Percentiles rank a stretch among this genome's conserved stretches.
Conservation (phyloP, 2,329 filamentous ascomycete species). For the Periglandula ipomoeae region DNA sequence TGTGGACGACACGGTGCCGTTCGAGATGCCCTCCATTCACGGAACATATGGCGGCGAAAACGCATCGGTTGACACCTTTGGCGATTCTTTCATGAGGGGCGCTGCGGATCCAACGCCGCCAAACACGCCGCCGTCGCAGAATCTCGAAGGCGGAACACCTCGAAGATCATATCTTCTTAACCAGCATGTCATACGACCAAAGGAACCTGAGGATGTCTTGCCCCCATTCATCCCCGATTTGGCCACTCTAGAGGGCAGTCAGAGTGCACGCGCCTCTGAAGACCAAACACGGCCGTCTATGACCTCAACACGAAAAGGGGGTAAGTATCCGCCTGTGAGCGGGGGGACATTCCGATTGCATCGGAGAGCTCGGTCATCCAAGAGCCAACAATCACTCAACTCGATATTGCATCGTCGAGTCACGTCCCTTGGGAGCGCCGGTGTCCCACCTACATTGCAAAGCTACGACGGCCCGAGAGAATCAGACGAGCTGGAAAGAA, state of each 20-base stretch:
- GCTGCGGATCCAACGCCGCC: constrained; percentile 50
- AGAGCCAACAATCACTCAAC: constrained; percentile 38
- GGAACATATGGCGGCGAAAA: constrained; percentile 34
- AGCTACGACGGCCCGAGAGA: constrained; percentile 55
- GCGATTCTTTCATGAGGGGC: constrained; percentile 39
- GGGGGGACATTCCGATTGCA: constrained; percentile 27
- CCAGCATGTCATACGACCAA: constrained; percentile 31
- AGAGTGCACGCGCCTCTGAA: constrained; percentile 20
- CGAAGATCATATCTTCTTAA: constrained; percentile 45
- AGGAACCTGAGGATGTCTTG: constrained; percentile 29
- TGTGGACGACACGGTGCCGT: constrained; percentile 57
- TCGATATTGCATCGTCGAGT: constrained; percentile 46
- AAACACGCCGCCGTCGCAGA: constrained; percentile 46
- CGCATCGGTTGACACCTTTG: constrained; percentile 43
- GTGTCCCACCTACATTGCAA: constrained; percentile 39
- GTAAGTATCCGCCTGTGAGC: constrained; percentile 19
- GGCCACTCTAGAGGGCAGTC: constrained; percentile 26
- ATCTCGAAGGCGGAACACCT: constrained; percentile 33
- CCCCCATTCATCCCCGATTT: constrained; percentile 41
- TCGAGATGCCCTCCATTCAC: constrained; percentile 40
- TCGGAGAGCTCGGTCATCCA: constrained; percentile 36
- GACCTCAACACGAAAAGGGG: constrained; percentile 16
- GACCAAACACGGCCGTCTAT: constrained; percentile 24
- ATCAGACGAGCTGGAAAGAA: constrained; percentile 41
- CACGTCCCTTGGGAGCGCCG: constrained; percentile 51